Evolutionary conservation across 2,329 filamentous ascomycete genomes (phyloP), one percentile per base, ranked within the genome.

Genomic region (Diaporthe citriasiana): DNA sequence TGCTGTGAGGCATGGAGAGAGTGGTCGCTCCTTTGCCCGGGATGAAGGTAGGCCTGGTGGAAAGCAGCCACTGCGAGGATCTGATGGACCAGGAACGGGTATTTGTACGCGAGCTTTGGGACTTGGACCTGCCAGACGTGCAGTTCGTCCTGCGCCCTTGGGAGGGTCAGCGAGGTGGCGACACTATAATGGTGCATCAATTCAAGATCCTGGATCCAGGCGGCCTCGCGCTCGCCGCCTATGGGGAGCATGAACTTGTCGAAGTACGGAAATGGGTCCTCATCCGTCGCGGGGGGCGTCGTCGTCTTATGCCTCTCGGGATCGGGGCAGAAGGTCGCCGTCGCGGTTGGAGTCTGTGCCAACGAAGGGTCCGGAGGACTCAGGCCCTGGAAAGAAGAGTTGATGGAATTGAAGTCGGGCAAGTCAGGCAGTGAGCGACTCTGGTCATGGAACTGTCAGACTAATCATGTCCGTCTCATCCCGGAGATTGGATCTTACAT

Each of bases 161-260:
- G 82, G 10, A 83, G 73, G 2, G 82, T 82, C 9, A 78, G 71
- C 60, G 77, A 81, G 0, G 82, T 74, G 19, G 55, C 55, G 2
- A 76, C 76, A 22, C 45, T 70, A 53, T 77, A 83, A 55, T 83
- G 82, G 45, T 83, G 80, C 57, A 82, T 81, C 17, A 82, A 72
- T 55, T 83, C 82, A 9, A 84, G 73, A 71, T 84, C 82, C 70
- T 81, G 82, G 6, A 80, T 82, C 68, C 82, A 84, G 12, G 73
- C 73, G 12, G 73, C 69, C 59, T 74, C 73, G 30, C 68, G 56
- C 69, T 74, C 68, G 51, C 69, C 59, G 50, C 73, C 69, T 42
- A 72, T 51, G 10, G 73, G 73, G 7, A 72, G 59, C 73, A 74
- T 71, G 45, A 74, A 74, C 51, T 74, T 74, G 69, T 74, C 73